Conservation (phyloP, 1,284 basidiomycete genomes). For the Meira nashicola region DNA sequence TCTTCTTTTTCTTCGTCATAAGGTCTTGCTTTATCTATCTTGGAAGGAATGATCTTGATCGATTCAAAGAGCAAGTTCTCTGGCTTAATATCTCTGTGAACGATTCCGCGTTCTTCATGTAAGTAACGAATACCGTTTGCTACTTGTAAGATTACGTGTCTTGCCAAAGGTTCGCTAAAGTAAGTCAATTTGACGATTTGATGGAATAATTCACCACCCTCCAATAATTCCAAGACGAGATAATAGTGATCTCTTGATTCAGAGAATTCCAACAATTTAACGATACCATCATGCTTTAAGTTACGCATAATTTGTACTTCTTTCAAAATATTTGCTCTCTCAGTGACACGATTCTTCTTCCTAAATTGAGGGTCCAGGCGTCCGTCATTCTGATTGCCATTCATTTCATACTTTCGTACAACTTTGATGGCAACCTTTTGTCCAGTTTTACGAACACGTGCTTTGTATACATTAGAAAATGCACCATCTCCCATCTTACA, state of each 20-base stretch:
- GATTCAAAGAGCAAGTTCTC: constrained; percentile 93
- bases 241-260: constrained; percentile 93
- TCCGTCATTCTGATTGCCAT: constrained; percentile 67
- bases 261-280: constrained; percentile 58
- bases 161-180: constrained; percentile 69
- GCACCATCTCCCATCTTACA: constrained; percentile 63
- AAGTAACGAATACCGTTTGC: constrained; percentile 91
- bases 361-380: constrained; percentile 43
- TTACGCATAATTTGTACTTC: constrained; percentile 99
- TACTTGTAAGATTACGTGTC: constrained; percentile 96
- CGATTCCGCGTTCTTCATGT: constrained; percentile 95
- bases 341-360: constrained; percentile 50
- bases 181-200: constrained; percentile 99
- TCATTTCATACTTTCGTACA: constrained; percentile 93
- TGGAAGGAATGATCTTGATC: constrained; percentile 87
- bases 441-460: constrained; percentile 69
- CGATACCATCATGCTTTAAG: constrained; percentile 79
- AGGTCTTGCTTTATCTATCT: constrained; percentile 68
- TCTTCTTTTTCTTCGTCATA: constrained; percentile 99
- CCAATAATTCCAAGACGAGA: constrained; percentile 71
- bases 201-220: constrained; percentile 97
- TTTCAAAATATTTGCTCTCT: constrained; percentile 95
- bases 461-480: constrained; percentile 97
- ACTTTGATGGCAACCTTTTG: constrained; percentile 92
- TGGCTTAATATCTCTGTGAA: constrained; percentile 98